These are phyloP conservation scores for Phialemonium atrogriseum DNA, from an alignment of 2,329 filamentous ascomycete species.

Conservation along the genomic window DNA sequence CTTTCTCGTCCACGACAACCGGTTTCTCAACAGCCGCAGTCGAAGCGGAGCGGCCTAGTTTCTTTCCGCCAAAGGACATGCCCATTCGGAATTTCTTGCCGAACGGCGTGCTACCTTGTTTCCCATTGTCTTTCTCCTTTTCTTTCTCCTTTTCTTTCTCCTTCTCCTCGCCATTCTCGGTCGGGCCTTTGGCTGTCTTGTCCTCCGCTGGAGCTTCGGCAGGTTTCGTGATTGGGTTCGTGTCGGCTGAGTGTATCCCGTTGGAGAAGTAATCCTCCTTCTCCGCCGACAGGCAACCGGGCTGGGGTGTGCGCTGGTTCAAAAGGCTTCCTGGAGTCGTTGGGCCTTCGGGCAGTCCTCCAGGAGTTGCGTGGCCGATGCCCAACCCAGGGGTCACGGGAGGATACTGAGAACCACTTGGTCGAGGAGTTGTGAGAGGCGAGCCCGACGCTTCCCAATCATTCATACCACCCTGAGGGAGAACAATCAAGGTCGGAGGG, in stretches of 20 bases:
- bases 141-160: conserved; percentile 37
- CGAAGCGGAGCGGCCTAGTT: conserved; percentile 62
- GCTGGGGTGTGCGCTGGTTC: conserved; percentile 47
- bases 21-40: conserved; percentile 64
- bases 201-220: conserved; percentile 37
- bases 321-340: conserved; percentile 34
- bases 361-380: conserved; percentile 71
- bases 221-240: conserved; percentile 35
- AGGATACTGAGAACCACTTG: conserved; percentile 53
- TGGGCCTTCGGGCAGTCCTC: conserved; percentile 38
- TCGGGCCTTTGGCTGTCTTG: conserved; percentile 37
- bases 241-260: conserved; percentile 40
- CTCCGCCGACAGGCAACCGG: conserved; percentile 54
- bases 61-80: conserved; percentile 75
- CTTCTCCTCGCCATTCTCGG: conserved; percentile 38
- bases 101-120: conserved; percentile 57
- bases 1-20: conserved; percentile 66
- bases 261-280: conserved; percentile 72
- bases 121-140: conserved; percentile 41
- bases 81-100: conserved; percentile 77
- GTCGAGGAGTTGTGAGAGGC: conserved; percentile 50
- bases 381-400: conserved; percentile 66
- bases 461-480: conserved; percentile 17
- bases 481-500: conserved; percentile 53
- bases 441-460: conserved; percentile 33